Percentiles rank a stretch among this genome's conserved stretches.
phyloP scores from a whole-genome alignment of 768 basidiomycete species.

The Russula brevipes region DNA sequence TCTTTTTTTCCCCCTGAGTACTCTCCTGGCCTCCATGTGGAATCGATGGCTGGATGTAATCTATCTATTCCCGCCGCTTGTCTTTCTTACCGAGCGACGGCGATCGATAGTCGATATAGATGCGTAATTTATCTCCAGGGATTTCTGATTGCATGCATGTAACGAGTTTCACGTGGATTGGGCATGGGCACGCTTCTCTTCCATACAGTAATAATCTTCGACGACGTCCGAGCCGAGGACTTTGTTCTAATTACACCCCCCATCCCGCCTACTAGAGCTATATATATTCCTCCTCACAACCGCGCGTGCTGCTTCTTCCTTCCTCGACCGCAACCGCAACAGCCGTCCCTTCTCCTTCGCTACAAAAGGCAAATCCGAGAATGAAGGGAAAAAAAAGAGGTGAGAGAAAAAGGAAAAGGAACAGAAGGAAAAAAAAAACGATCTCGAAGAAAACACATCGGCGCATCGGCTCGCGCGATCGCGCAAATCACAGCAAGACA shows the following conservation, averaged over 20 bases:
- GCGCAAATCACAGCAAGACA: conserved; percentile 3
- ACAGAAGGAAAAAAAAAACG: not conserved
- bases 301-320: not conserved
- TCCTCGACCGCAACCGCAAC: not conserved
- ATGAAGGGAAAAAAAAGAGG: not conserved
- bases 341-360: not conserved
- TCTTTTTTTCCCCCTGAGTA: not conserved
- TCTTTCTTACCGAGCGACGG: not conserved
- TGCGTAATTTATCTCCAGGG: not conserved
- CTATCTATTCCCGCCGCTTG: conserved; percentile 10
- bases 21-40: not conserved
- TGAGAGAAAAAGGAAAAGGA: too few relatives aligned
- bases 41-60: conserved; percentile 13
- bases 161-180: too few relatives aligned
- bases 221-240: not conserved
- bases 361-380: not conserved
- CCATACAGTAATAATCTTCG: too few relatives aligned
- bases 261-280: too few relatives aligned
- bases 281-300: conserved; percentile 4
- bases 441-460: not conserved
- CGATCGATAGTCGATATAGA: conserved; percentile 4
- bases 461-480: not conserved
- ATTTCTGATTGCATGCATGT: too few relatives aligned
- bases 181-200: too few relatives aligned
- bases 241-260: too few relatives aligned